phyloP scores from a whole-genome alignment of 305 asterid species.

The Striga hermonthica region DNA sequence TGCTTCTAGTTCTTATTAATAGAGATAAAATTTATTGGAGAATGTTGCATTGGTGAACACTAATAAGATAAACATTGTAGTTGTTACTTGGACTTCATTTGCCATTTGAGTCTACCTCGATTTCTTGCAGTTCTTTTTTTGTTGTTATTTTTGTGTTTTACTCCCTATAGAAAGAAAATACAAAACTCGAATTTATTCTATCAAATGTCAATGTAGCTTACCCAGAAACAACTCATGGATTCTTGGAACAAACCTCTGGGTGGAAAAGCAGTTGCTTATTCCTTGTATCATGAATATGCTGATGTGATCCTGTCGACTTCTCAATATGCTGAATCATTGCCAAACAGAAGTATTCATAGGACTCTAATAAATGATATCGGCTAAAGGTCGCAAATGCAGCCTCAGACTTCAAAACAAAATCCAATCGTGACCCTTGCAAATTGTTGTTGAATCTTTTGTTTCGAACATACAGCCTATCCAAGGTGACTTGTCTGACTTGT shows the following conservation, averaged over 20 bases:
- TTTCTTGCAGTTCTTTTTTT: too few relatives aligned
- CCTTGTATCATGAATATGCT: not conserved
- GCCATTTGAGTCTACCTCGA: too few relatives aligned
- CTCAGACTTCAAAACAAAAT: slow-evolving; percentile 1
- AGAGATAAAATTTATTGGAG: too few relatives aligned
- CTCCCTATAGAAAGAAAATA: too few relatives aligned
- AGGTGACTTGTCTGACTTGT: too few relatives aligned
- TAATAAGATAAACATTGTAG: too few relatives aligned
- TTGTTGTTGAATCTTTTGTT: slow-evolving; percentile 35
- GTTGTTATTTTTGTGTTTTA: too few relatives aligned
- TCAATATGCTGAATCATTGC: not conserved
- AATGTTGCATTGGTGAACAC: too few relatives aligned
- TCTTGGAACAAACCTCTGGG: not conserved
- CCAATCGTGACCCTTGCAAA: not conserved
- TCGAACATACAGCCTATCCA: slow-evolving; percentile 33
- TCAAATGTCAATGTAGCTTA: not conserved
- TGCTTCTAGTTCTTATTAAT: too few relatives aligned
- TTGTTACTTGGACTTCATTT: too few relatives aligned
- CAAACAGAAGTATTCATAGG: not conserved
- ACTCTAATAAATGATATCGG: not conserved
- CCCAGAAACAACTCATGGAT: not conserved
- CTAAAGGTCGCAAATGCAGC: not conserved
- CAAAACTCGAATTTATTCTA: not conserved
- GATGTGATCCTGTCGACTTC: not conserved
- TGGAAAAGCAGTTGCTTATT: not conserved